phyloP scores from a whole-genome alignment of 352 stramenopile species.

The Phytophthora macrochlamydospora region DNA sequence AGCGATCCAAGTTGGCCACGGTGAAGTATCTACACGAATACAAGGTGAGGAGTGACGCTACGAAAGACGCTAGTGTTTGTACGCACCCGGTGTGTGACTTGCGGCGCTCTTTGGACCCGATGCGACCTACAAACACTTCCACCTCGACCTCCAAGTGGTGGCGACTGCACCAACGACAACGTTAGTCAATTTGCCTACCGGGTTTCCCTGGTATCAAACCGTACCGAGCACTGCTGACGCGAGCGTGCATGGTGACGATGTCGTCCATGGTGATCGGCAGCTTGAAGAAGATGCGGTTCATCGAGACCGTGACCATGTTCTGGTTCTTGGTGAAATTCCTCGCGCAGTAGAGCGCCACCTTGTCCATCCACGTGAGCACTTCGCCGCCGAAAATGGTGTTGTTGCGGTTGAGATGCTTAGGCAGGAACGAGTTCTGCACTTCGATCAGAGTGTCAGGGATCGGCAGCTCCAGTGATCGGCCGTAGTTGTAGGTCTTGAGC shows the following conservation, averaged over 20 bases:
- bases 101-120: constrained; percentile 46
- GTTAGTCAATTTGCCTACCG: background rate
- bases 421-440: constrained; percentile 74
- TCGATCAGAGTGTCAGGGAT: constrained; percentile 74
- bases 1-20: constrained; percentile 65
- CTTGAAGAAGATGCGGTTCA: constrained; percentile 79
- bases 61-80: background rate
- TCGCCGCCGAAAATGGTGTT: constrained; percentile 80
- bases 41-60: background rate
- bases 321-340: constrained; percentile 74
- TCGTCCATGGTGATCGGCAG: constrained; percentile 69
- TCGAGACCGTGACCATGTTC: constrained; percentile 69
- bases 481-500: constrained; percentile 53
- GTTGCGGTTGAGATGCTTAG: constrained; percentile 78
- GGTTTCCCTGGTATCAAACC: background rate
- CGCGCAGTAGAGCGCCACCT: constrained; percentile 65
- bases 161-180: constrained; percentile 30
- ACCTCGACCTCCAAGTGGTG: constrained; percentile 77
- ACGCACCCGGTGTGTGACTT: constrained; percentile 65
- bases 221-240: constrained; percentile 62
- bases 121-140: constrained; percentile 68
- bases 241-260: constrained; percentile 70
- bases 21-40: constrained; percentile 56
- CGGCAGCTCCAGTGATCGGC: constrained; percentile 45
- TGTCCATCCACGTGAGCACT: constrained; percentile 74